A percentile compares a stretch with the other conserved stretches of the same genome.
Evolutionary conservation across 208 protist species (phyloP).

Genomic region (Naegleria gruberi): DNA sequence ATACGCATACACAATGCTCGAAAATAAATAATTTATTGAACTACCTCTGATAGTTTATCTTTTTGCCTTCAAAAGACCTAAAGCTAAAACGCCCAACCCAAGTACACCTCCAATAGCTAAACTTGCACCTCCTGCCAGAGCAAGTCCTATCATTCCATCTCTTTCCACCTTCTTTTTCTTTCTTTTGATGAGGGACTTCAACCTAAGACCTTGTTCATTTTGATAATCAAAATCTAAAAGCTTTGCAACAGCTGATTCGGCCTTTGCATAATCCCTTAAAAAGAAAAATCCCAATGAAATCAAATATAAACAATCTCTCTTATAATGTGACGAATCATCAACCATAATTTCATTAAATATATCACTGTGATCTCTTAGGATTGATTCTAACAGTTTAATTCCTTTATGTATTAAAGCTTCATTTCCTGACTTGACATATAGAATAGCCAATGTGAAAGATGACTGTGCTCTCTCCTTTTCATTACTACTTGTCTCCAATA

Average conservation of each 20-base stretch:
- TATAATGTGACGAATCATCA: not conserved
- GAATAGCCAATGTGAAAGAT: not conserved
- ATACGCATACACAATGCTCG: not conserved
- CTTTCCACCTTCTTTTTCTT: not conserved
- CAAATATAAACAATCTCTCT: slow-evolving; percentile 16
- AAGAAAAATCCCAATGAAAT: not conserved
- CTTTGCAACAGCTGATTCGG: not conserved
- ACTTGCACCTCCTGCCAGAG: not conserved
- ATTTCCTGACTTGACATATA: not conserved
- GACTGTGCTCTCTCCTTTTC: not conserved
- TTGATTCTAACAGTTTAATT: not conserved
- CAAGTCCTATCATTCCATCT: not conserved
- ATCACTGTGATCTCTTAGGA: not conserved
- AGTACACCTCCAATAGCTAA: not conserved
- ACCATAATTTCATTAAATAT: not conserved
- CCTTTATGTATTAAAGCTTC: not conserved
- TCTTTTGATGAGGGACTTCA: not conserved
- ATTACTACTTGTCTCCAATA: not conserved
- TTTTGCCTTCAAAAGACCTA: not conserved
- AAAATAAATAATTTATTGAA: no score
- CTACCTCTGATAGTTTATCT: no score
- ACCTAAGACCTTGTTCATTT: slow-evolving; percentile 9
- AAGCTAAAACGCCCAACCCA: not conserved
- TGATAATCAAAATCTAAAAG: not conserved
- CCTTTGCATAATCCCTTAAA: not conserved